These are phyloP conservation scores for Kluyveromyces sp. DNA, from an alignment of 1,139 yeast species.

Conservation along the genomic window DNA sequence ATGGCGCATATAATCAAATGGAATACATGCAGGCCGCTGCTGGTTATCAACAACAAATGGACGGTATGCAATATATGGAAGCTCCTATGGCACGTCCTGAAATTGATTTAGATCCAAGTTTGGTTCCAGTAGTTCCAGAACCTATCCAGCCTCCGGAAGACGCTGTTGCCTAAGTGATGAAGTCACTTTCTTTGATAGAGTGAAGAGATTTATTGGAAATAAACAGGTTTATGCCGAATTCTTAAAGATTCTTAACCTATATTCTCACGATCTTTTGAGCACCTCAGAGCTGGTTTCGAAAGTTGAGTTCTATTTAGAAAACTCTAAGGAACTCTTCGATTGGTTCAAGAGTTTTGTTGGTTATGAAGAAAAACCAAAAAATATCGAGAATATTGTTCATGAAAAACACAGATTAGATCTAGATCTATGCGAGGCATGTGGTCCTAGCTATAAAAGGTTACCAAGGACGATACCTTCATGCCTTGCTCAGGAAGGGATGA, in stretches of 20 bases:
- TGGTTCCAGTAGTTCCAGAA: constrained; percentile 81
- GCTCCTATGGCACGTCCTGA: constrained; percentile 43
- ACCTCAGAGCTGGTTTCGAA: constrained; percentile 74
- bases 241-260: constrained; percentile 75
- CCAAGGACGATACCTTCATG: constrained; percentile 92
- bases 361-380: constrained; percentile 65
- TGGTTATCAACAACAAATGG: constrained; percentile 12
- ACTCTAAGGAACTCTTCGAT: constrained; percentile 65
- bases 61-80: constrained; percentile 36
- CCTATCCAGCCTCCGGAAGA: constrained; percentile 67
- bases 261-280: constrained; percentile 84
- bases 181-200: constrained; percentile 83
- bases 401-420: constrained; percentile 87
- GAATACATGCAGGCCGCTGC: constrained; percentile 1
- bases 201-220: constrained; percentile 81
- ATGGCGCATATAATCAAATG: constrained; percentile 9
- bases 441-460: constrained; percentile 86
- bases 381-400: constrained; percentile 80
- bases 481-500: constrained; percentile 98
- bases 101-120: constrained; percentile 50
- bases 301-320: constrained; percentile 78
- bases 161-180: constrained; percentile 70
- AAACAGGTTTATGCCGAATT: constrained; percentile 89
- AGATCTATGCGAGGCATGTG: constrained; percentile 74
- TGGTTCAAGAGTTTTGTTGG: constrained; percentile 95